Conservation (phyloP, 768 basidiomycete genomes). For the Hemileccinum impolitum region DNA sequence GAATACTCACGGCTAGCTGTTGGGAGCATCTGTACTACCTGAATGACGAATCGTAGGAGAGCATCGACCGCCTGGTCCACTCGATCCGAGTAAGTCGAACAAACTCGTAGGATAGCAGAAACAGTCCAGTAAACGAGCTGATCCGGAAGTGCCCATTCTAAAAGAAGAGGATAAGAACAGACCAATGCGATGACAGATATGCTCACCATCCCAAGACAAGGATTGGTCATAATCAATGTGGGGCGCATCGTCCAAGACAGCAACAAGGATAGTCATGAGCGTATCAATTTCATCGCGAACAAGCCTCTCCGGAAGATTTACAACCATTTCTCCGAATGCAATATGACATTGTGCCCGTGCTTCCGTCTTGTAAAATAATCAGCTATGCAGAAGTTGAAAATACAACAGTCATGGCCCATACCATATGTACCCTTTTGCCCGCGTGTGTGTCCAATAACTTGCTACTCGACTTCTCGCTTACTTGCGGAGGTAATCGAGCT, state of each 20-base stretch:
- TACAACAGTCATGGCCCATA: slow-evolving; percentile 26
- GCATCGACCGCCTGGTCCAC: slow-evolving; percentile 50
- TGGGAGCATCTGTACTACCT: slow-evolving; percentile 54
- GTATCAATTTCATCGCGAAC: slow-evolving; percentile 49
- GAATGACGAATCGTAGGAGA: slow-evolving; percentile 57
- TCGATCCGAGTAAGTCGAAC: slow-evolving; percentile 49
- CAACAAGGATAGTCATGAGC: slow-evolving; percentile 57
- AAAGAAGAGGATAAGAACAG: not conserved
- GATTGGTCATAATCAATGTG: slow-evolving; percentile 74
- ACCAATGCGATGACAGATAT: not conserved
- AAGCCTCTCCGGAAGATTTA: slow-evolving; percentile 56
- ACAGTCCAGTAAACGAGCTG: slow-evolving; percentile 79
- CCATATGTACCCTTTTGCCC: slow-evolving; percentile 51
- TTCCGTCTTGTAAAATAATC: slow-evolving; percentile 46
- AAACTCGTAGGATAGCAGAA: slow-evolving; percentile 68
- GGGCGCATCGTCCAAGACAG: slow-evolving; percentile 69
- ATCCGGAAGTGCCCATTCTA: slow-evolving; percentile 86
- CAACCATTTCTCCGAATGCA: slow-evolving; percentile 76
- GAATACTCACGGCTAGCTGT: slow-evolving; percentile 48
- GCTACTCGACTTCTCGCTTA: slow-evolving; percentile 8
- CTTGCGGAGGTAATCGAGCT: slow-evolving; percentile 43
- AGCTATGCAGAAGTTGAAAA: not conserved
- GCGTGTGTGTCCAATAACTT: slow-evolving; percentile 22
- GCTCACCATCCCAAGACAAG: slow-evolving; percentile 75
- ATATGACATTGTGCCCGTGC: slow-evolving; percentile 77